A percentile compares a stretch with the other conserved stretches of the same genome.
phyloP scores from a whole-genome alignment of 2,329 filamentous ascomycete species.

The Cladophialophora psammophila region DNA sequence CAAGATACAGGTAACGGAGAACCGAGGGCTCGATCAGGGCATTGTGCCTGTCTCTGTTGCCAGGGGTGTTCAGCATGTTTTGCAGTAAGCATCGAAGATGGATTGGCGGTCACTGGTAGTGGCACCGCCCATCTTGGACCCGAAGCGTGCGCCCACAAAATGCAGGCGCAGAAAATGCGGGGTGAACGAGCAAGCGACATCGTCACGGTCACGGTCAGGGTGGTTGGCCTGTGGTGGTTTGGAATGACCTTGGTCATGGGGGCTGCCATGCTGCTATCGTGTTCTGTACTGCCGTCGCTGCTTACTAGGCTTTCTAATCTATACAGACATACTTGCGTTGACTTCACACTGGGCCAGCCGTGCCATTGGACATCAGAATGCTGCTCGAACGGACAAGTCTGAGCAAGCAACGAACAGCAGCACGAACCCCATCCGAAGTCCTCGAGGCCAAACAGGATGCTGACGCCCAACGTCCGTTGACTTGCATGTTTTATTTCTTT shows the following conservation, averaged over 20 bases:
- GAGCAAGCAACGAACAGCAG: conserved; percentile 17
- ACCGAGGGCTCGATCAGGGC: neutral
- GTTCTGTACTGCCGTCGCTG: neutral
- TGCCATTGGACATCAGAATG: conserved; percentile 14
- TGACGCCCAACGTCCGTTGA: conserved; percentile 32
- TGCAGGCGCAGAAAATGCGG: conserved; percentile 4
- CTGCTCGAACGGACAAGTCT: conserved; percentile 23
- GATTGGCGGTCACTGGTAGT: too few species aligned
- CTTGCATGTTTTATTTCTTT: conserved; percentile 44
- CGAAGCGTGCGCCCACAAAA: neutral
- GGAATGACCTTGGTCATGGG: too few species aligned
- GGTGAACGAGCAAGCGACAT: neutral
- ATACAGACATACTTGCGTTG: neutral
- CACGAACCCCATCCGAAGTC: conserved; percentile 4
- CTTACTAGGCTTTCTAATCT: neutral
- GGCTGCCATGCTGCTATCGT: too few species aligned
- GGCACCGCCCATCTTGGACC: neutral
- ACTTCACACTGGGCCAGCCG: neutral
- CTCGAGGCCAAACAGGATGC: conserved; percentile 7
- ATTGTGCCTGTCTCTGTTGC: neutral
- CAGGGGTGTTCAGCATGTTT: neutral
- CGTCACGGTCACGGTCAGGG: too few species aligned
- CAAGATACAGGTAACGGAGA: neutral
- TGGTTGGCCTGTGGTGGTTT: too few species aligned
- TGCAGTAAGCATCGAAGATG: neutral